Evolutionary conservation across 2,329 filamentous ascomycete species (phyloP), one percentile per base, ranked within the genome.

Genomic region (Scolecobasidium constrictum): DNA sequence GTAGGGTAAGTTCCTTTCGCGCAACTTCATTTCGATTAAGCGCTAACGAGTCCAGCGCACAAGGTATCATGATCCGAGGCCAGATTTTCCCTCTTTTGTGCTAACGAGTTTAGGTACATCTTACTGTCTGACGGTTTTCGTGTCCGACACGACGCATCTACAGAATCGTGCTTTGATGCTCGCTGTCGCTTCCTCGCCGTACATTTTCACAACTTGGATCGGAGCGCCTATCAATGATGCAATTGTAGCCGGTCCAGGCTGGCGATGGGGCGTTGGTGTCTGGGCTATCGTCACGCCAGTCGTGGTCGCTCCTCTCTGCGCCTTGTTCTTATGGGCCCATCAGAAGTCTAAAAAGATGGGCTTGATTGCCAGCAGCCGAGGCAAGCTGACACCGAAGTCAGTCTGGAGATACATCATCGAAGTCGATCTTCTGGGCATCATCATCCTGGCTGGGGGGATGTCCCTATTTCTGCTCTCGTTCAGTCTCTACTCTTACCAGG

Each of bases 391-490:
- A 1, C 16, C 54, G 5, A 62, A 77, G 51, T 72, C 67, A 2
- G 43, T 77, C 21, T 52, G 60, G 33, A 61, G 74, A 53, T 81
- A 81, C 56, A 53, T 67, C 13, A 62, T 73, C 38, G 73, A 83
- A 50, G 79, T 84, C 47, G 81, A 85, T 53, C 53, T 68, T 60
- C 43, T 77, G 16, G 80, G 81, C n/a, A 65, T 81, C 17, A 43
- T 83, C 12, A 62, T 84, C 3, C 66, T 83, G 46, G 69, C 72
- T 9, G 64, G 62, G 2, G 81, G 78, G 1, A 71, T 82, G 50
- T 67, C 72, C 1, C 60, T 84, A 6, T 76, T 86, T 53, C 64
- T 86, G n/a, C 69, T 87, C 5, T 78, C 82, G 1, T 77, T 87
- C 56, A 77, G 68, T 12, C 65, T 86, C 17, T 52, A 50, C 40